Base-by-base conservation (phyloP, 2,329 filamentous ascomycete genomes). In the Fusarium sp. region DNA sequence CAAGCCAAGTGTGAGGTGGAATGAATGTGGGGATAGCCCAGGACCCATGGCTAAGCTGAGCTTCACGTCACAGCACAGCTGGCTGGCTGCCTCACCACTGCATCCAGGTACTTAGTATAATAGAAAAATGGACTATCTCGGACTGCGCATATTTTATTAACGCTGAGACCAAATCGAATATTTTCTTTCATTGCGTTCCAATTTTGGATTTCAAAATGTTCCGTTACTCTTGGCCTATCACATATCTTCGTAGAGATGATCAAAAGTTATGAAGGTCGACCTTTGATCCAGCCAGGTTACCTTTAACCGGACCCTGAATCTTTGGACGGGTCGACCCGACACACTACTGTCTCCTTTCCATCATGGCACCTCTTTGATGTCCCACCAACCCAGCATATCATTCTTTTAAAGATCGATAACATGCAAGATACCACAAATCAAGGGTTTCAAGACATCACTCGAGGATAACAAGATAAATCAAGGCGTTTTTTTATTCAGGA, bases 401-500 rank as follows among this genome's bases (percentile, higher is more conserved):
- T 31, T 16, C 20, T 20, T 23, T 20, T 18, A 38, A 28, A 31
- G 26, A 13, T 23, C 18, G 16, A 28, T 8, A 9, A 9, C 8
- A 23, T 16, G 20, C 9, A 26, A 15, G 13, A 16, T 42, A 11
- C 15, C n/a, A 15, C 28, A 20, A 9, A 45, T 4, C 13, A 28
- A 28, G 3, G 8, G 5, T n/a, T n/a, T 11, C 3, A 2, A 13
- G 16, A 4, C 31, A 36, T 50, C 34, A 38, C 37, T 8, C 12
- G 15, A 10, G 4, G 8, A 30, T 40, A 45, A 11, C 23, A 46
- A 57, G 41, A 40, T 68, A 71, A 73, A 72, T 69, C 73, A 71
- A 72, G 70, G 64, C 72, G 51, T 74, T 74, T 76, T 76, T 76
- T 76, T 74, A 71, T 62, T 69, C 55, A 73, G 74, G 74, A 77